Base-by-base conservation (phyloP, 345 rosid genomes). In the Bruguiera parviflora region DNA sequence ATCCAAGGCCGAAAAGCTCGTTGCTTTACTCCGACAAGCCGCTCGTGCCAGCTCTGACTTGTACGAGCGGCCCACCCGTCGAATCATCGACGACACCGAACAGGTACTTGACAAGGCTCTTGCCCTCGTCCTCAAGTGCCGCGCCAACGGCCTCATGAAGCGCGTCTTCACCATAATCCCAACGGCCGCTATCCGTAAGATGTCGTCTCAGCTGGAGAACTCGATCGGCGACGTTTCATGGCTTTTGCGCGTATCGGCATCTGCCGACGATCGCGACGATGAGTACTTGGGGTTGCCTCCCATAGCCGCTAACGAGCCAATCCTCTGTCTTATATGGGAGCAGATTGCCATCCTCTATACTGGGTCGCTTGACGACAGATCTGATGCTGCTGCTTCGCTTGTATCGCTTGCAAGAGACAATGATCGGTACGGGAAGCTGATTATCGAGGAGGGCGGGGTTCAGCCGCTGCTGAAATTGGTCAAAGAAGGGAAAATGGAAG, bases 221-320 rank as follows among this genome's bases (percentile, higher is more conserved):
- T 94, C 97, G 19, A 85, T 89, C 69, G 98, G 96, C 4, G 97
- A 94, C 51, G 92, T 94, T 13, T 89, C 97, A 0, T 94, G 98
- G 98, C 92, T 94, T 28, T 86, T 94, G 51, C 91, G 97, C 0
- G 97, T 94, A 49, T 91, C 95, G 28, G 59, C 59, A 13, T 10
- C 29, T 0, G 89, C 85, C 4, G 88, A 86, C 28, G 88, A 89
- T 63, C 88, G 91, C 6, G 92, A 67, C 58, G 85, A 82, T 58
- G 96, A 73, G 76, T 87, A 86, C 75, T 68, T 91, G 56, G 98
- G 98, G 8, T 86, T 94, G 60, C 98, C 98, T 8, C 98, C 98
- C 5, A 94, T 94, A 29, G 98, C 97, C 4, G 92, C 96, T 1
- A 94, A 91, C 57, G 98, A 94, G 81, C 98, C 98, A 39, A 94